A percentile compares a stretch with the other conserved stretches of the same genome.
Conservation (phyloP, 106 monocot genomes). For the Dactylorhiza incarnata region DNA sequence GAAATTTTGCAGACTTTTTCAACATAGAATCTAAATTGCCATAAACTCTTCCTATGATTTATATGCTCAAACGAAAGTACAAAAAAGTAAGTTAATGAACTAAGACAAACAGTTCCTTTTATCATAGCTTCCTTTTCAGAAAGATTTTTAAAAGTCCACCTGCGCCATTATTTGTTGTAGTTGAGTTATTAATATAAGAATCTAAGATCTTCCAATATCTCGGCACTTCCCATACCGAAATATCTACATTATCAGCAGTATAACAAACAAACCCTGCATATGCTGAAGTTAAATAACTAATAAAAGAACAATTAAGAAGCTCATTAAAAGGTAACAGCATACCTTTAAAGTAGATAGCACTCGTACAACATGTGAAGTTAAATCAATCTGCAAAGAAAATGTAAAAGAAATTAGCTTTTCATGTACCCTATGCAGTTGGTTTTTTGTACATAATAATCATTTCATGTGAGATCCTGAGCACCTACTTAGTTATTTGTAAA, state of each 20-base stretch:
- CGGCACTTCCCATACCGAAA: not conserved
- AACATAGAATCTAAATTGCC: not conserved
- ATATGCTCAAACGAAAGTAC: too few species aligned
- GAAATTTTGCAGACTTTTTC: not conserved
- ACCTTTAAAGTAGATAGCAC: slow-evolving; percentile 53
- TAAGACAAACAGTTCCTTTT: too few species aligned
- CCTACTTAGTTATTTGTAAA: not conserved
- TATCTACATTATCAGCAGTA: not conserved
- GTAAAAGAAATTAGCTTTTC: not conserved
- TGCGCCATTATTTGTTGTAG: not conserved
- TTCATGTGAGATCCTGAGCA: not conserved
- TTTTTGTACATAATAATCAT: not conserved
- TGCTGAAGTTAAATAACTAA: not conserved
- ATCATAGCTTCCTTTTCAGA: too few species aligned
- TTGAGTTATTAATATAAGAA: not conserved
- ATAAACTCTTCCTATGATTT: too few species aligned
- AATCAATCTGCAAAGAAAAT: slow-evolving; percentile 48
- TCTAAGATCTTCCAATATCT: not conserved
- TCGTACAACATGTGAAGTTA: slow-evolving; percentile 65
- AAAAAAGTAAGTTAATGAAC: too few species aligned
- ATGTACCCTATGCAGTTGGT: not conserved
- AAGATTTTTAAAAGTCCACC: too few species aligned
- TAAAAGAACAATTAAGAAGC: not conserved
- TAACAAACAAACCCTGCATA: not conserved
- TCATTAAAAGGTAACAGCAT: not conserved